These are phyloP conservation scores for Plasmodium berghei DNA, from an alignment of 169 alveolate genomes.

Conservation along the genomic window DNA sequence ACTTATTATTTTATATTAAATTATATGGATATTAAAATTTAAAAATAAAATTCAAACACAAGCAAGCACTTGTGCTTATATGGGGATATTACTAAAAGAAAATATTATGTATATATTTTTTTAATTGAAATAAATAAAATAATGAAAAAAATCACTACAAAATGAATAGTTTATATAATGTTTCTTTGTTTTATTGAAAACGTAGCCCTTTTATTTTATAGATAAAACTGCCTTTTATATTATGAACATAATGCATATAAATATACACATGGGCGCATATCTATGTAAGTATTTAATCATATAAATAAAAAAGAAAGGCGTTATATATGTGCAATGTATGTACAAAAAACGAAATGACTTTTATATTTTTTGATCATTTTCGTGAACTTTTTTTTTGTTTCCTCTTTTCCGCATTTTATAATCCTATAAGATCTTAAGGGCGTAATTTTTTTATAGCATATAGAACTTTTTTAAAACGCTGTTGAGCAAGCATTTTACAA, in stretches of 20 bases:
- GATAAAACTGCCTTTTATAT: no score
- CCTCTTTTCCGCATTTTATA: neutral
- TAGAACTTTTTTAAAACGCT: neutral
- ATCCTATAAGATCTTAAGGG: neutral
- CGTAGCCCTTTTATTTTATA: no score
- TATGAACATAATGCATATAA: neutral
- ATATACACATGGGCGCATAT: neutral
- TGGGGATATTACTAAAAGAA: no score
- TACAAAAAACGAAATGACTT: constrained; percentile 4
- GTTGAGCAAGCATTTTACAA: neutral
- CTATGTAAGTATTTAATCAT: neutral
- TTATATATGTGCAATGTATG: neutral
- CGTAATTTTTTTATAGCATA: neutral
- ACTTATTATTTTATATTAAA: no score
- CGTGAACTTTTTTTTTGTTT: neutral
- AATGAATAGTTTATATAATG: no score
- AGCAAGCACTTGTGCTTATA: no score
- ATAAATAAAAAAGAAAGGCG: neutral
- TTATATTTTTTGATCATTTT: neutral
- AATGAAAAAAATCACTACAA: no score
- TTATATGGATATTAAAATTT: no score
- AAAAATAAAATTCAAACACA: no score
- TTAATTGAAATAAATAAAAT: no score
- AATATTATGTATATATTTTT: no score
- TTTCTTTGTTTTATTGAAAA: no score